These are phyloP conservation scores for Tolypocladium endophyticum DNA, from an alignment of 2,329 filamentous ascomycete genomes.

Conservation along the genomic window DNA sequence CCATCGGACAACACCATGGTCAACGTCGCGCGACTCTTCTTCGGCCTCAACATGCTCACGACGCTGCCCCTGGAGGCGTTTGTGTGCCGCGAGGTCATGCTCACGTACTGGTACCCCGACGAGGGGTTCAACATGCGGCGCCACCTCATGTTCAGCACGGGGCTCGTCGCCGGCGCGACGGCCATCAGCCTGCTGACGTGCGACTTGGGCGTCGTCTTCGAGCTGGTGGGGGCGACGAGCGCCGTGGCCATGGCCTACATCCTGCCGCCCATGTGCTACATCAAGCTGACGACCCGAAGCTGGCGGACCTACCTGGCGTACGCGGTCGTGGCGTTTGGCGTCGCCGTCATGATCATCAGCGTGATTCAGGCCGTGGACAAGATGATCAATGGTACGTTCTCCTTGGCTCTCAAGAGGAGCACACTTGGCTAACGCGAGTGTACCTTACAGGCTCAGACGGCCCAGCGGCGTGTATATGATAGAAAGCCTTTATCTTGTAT, in stretches of 20 bases:
- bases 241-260: conserved; percentile 94
- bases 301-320: conserved; percentile 65
- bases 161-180: conserved; percentile 72
- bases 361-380: conserved; percentile 63
- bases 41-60: conserved; percentile 97
- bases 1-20: conserved; percentile 83
- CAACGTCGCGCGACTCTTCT: conserved; percentile 88
- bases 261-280: conserved; percentile 85
- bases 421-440: neutral
- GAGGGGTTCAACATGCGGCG: conserved; percentile 72
- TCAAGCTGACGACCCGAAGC: conserved; percentile 74
- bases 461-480: conserved; percentile 4
- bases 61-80: conserved; percentile 94
- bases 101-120: conserved; percentile 63
- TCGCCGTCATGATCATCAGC: conserved; percentile 70
- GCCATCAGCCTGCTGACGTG: conserved; percentile 73
- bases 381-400: conserved; percentile 41
- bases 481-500: neutral
- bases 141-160: conserved; percentile 78
- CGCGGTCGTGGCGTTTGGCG: conserved; percentile 67
- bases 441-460: conserved; percentile 5
- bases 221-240: conserved; percentile 90
- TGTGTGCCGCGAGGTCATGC: conserved; percentile 94
- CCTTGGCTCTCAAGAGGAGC: neutral
- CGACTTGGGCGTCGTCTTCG: conserved; percentile 88